These are phyloP conservation scores for Crithidia bombi DNA, from an alignment of 208 protist genomes.

Conservation along the genomic window DNA sequence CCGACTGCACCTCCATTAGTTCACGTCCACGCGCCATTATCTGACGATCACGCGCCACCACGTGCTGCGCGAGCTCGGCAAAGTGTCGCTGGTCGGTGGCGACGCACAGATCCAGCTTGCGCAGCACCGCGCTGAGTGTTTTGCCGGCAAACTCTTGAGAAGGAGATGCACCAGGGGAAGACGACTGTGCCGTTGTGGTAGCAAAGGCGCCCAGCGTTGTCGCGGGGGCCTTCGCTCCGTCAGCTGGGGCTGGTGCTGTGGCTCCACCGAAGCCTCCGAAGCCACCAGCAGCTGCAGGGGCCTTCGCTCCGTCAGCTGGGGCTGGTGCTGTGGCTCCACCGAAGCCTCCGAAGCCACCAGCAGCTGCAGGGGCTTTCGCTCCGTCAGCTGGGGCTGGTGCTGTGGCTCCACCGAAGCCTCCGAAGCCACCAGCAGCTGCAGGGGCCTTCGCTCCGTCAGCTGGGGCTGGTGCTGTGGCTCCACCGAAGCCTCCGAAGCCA, in stretches of 20 bases:
- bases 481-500: conserved; percentile 8
- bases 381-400: conserved; percentile 17
- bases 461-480: conserved; percentile 15
- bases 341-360: conserved; percentile 19
- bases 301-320: conserved; percentile 26
- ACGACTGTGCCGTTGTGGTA: conserved; percentile 18
- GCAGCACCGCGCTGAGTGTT: conserved; percentile 53
- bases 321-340: conserved; percentile 26
- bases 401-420: conserved; percentile 12
- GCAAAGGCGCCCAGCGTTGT: conserved; percentile 4
- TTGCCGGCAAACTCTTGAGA: conserved; percentile 63
- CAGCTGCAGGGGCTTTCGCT: conserved; percentile 3
- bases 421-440: conserved; percentile 4
- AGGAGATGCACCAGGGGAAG: conserved; percentile 34
- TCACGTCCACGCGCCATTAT: conserved; percentile 68
- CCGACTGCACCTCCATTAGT: conserved; percentile 47
- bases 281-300: conserved; percentile 11
- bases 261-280: conserved; percentile 26
- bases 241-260: conserved; percentile 16
- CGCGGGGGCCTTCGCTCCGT: conserved; percentile 17
- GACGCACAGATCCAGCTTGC: conserved; percentile 57
- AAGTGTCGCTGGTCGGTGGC: conserved; percentile 59
- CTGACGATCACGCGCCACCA: conserved; percentile 65
- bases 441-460: conserved; percentile 10
- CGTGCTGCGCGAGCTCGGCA: conserved; percentile 53